These are phyloP conservation scores for Kwoniella sp. DNA, from an alignment of 768 basidiomycete species.

Conservation along the genomic window DNA sequence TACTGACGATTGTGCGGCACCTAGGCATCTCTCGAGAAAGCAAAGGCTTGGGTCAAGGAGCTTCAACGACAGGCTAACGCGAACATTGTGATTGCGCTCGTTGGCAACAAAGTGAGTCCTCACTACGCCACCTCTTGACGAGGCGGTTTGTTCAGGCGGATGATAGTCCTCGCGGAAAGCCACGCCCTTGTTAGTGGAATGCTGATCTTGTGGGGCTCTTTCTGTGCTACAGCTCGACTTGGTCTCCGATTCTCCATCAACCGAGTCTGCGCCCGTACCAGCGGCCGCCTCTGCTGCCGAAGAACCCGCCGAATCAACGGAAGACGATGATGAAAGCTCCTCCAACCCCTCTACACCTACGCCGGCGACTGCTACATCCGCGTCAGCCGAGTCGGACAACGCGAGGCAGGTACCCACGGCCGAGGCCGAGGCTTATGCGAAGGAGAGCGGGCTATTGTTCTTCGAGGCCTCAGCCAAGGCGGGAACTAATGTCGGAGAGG, in stretches of 20 bases:
- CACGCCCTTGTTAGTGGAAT: background rate
- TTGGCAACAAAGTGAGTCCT: conserved; percentile 95
- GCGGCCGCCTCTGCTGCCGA: conserved; percentile 67
- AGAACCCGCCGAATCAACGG: conserved; percentile 49
- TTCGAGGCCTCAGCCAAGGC: conserved; percentile 93
- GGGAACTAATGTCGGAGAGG: conserved; percentile 78
- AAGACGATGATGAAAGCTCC: conserved; percentile 30
- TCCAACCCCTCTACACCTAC: conserved; percentile 11
- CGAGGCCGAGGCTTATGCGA: conserved; percentile 94
- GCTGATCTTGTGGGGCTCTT: background rate
- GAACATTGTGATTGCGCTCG: conserved; percentile 97
- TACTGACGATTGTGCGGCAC: background rate
- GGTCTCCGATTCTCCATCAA: conserved; percentile 33
- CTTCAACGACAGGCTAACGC: conserved; percentile 97
- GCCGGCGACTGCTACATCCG: conserved; percentile 10
- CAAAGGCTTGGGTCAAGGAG: conserved; percentile 99
- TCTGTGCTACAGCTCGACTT: conserved; percentile 41
- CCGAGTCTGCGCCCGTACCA: conserved; percentile 59
- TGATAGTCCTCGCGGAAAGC: background rate
- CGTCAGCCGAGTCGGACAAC: conserved; percentile 20
- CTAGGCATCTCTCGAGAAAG: conserved; percentile 85
- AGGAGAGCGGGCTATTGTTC: conserved; percentile 90
- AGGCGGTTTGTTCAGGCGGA: no score
- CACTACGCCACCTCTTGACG: no score
- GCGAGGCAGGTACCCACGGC: conserved; percentile 83